Conservation (phyloP, 495 filamentous ascomycete species). For the Penicillium parvum region DNA sequence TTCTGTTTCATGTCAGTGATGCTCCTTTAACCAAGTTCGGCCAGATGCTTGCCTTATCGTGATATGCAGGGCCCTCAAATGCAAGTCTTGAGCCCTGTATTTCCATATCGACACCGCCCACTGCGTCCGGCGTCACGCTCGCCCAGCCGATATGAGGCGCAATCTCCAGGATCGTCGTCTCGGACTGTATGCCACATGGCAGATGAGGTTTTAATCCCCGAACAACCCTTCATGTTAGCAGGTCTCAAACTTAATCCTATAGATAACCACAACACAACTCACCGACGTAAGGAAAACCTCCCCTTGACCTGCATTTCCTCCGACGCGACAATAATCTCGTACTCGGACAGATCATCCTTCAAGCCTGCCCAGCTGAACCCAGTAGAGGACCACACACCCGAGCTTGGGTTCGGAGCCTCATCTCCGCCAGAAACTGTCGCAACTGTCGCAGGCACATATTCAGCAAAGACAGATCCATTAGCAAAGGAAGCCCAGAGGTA, state of each 20-base stretch:
- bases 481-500: conserved; percentile 23
- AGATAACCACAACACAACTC: too few species aligned
- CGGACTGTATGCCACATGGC: conserved; percentile 14
- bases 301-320: conserved; percentile 15
- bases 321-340: conserved; percentile 14
- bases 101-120: conserved; percentile 23
- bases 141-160: conserved; percentile 35
- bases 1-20: conserved; percentile 15
- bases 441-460: conserved; percentile 15
- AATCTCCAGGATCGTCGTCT: conserved; percentile 16
- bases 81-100: conserved; percentile 22
- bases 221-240: too few species aligned
- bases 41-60: conserved; percentile 31
- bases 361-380: conserved; percentile 16
- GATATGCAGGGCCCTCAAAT: conserved; percentile 37
- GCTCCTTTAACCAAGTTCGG: not conserved
- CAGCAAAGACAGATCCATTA: conserved; percentile 18
- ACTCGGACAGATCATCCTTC: conserved; percentile 7
- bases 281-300: conserved; percentile 12
- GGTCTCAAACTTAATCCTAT: too few species aligned
- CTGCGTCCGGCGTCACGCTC: conserved; percentile 30
- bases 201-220: conserved; percentile 16
- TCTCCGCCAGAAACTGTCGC: conserved; percentile 9
- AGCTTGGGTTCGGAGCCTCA: not conserved
- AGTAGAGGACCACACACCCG: conserved; percentile 12